Evolutionary conservation across 495 filamentous ascomycete genomes (phyloP), one percentile per base, ranked within the genome.

Genomic region (Penicillium soppii): DNA sequence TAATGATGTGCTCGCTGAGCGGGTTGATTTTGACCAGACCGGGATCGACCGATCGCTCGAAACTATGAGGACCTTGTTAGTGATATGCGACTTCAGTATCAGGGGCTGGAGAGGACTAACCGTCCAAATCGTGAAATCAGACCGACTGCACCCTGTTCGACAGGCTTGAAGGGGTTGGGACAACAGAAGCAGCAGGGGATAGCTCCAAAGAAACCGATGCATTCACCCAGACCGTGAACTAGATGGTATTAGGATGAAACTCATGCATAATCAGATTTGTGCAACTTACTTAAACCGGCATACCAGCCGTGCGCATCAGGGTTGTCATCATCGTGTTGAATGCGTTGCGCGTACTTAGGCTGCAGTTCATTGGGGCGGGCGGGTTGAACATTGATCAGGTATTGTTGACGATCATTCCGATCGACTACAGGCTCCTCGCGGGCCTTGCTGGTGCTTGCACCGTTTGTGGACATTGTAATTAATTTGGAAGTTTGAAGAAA

Each of bases 21-120:
- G 91, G 91, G 75, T 99, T 99, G 75, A 99, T 83, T 78, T 95
- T 96, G 66, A 97, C 91, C 23, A 99, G 84, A 69, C 94, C 94
- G 20, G 94, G 94, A 71, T 99, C 94, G 47, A 99, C 94, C 21
- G 94, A 89, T 58, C 92, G 89, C 69, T 95, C 90, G 75, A 98
- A 97, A 39, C 73, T 77, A 52, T 1, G 22, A 26, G n/a, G 4
- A 49, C 2, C 22, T 20, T 23, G 42, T 26, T 12, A 26, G 21
- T n/a, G 32, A 13, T 19, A 13, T 7, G 17, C 8, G n/a, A n/a
- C n/a, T n/a, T n/a, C n/a, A 10, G 23, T 5, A 16, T 5, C 10
- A 38, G 12, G 22, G 26, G 27, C 4, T 6, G 10, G 19, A 19
- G 29, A 29, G 22, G 19, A 69, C 73, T 29, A 52, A 77, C 63